Base-by-base conservation (phyloP, 345 rosid genomes). In the Arabidopsis arenosa region DNA sequence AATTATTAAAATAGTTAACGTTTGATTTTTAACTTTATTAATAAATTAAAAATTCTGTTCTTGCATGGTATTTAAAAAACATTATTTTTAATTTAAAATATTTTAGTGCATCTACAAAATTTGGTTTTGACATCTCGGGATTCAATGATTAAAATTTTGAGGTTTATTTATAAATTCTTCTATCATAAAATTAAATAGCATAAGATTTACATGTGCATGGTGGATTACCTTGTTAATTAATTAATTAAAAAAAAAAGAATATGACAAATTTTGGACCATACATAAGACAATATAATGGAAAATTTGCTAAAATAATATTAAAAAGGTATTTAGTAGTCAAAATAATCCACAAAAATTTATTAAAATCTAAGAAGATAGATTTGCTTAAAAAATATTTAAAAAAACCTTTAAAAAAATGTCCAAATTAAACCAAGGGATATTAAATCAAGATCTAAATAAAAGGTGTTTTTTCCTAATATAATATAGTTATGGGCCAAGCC, bases 401-500 rank as follows among this genome's bases (percentile, higher is more conserved):
- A 36, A 28, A 28, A 28, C 4, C 32, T 1, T 1, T 21, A 5
- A 51, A 28, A 2, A 28, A 28, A 51, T 57, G 40, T 43, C 14
- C 32, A 66, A 21, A 66, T 4, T 49, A 49, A 65, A 30, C 9
- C 10, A 15, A 48, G 14, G 32, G 15, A 28, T 3, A 28, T 28
- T 23, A 23, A 28, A 39, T 67, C 23, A 37, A 52, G 2, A 14
- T 7, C 12, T 49, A 47, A 15, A 2, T 51, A 52, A 52, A 52
- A 2, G 0, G 23, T 49, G 6, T 48, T 1, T 17, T 17, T 49
- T 18, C 54, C 32, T 17, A 8, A 49, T 49, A 18, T 18, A 39
- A 55, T 14, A 8, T 54, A 23, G 2, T 37, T 3, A 49, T 60
- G 48, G 70, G 63, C 63, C 70, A 13, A 53, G 74, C 75, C 75